These are phyloP conservation scores for Mycena chlorophos DNA, from an alignment of 768 basidiomycete species.

Conservation along the genomic window DNA sequence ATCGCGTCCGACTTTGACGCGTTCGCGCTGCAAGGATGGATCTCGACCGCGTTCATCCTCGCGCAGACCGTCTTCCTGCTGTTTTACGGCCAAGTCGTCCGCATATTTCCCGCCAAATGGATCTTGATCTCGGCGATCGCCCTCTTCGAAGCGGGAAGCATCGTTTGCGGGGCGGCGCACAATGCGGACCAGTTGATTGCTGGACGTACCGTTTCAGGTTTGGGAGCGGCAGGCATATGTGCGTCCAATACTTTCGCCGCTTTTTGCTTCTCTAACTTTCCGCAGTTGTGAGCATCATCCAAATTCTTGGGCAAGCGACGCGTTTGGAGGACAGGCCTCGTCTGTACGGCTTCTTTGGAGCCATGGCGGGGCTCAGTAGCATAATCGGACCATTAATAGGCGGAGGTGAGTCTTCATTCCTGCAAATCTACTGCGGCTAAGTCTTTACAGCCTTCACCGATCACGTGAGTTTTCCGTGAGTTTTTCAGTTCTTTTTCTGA, in stretches of 20 bases:
- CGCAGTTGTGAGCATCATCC: conserved; percentile 9
- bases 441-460: conserved; percentile 30
- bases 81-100: conserved; percentile 9
- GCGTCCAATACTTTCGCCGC: not conserved
- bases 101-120: conserved; percentile 11
- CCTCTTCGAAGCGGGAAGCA: conserved; percentile 46
- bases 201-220: conserved; percentile 29
- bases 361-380: conserved; percentile 33
- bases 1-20: conserved; percentile 26
- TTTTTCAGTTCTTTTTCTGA: too few relatives aligned
- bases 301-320: conserved; percentile 18
- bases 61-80: conserved; percentile 20
- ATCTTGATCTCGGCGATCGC: conserved; percentile 15
- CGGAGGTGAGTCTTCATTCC: too few relatives aligned
- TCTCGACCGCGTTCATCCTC: conserved; percentile 26
- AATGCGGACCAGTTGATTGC: conserved; percentile 34
- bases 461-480: conserved; percentile 7
- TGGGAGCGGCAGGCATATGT: conserved; percentile 16
- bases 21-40: conserved; percentile 13
- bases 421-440: too few relatives aligned
- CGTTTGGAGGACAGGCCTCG: conserved; percentile 31
- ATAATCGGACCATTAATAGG: conserved; percentile 31
- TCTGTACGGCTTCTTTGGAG: conserved; percentile 13
- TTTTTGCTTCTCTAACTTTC: not conserved
- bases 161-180: conserved; percentile 37